Conservation (phyloP, 1,284 basidiomycete species). For the Trichosporon inkin region DNA sequence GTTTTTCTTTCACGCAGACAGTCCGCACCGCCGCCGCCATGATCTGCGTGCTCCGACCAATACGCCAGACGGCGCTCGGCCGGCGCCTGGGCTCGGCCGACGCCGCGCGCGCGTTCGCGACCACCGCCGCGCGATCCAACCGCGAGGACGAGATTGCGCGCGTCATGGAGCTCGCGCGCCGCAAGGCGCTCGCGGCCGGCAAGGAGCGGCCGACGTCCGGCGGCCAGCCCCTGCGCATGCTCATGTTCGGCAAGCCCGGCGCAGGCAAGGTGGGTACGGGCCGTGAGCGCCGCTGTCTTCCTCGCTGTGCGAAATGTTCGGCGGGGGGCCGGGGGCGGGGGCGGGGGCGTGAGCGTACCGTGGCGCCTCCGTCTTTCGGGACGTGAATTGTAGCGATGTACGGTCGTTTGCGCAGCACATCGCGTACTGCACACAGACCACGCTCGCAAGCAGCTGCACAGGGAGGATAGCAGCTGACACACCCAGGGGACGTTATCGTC, state of each 20-base stretch:
- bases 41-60: slow-evolving; percentile 1
- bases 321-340: slow-evolving; percentile 7
- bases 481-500: slow-evolving; percentile 43
- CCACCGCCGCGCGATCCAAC: slow-evolving; percentile 20
- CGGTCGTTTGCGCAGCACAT: too few species aligned
- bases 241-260: slow-evolving; percentile 51
- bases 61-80: background rate
- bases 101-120: background rate
- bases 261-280: slow-evolving; percentile 42
- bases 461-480: too few species aligned
- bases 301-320: background rate
- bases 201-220: slow-evolving; percentile 7
- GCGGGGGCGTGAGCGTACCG: slow-evolving; percentile 1
- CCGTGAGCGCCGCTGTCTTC: background rate
- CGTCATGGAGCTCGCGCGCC: slow-evolving; percentile 5
- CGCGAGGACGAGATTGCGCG: slow-evolving; percentile 20
- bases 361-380: background rate
- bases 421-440: too few species aligned
- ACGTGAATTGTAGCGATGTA: too few species aligned
- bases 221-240: slow-evolving; percentile 35
- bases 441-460: too few species aligned
- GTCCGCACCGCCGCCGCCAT: background rate
- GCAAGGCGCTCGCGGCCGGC: slow-evolving; percentile 4
- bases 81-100: background rate
- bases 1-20: background rate